Base-by-base conservation (phyloP, 176 grass and related monocot species). In the Musa beccarii region DNA sequence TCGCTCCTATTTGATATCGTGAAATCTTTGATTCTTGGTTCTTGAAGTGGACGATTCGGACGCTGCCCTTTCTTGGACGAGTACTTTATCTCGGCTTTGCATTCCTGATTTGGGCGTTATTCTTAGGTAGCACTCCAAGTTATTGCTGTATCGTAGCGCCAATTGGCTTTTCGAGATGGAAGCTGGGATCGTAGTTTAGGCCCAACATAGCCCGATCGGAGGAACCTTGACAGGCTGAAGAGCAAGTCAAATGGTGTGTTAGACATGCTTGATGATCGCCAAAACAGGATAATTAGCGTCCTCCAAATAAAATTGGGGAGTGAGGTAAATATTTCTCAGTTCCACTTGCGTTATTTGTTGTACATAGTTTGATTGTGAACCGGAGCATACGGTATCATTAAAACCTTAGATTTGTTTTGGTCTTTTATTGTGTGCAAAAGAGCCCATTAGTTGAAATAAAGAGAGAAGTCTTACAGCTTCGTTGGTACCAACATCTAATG, bases 261-360 rank as follows among this genome's bases (percentile, higher is more conserved):
- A 5, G 34, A 43, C 4, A 43, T 43, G 3, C 3, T 43, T 43
- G 34, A 43, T 43, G 34, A 43, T 43, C 4, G 34, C 34, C 34
- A 43, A 43, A 43, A 43, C 34, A 43, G 34, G 34, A 43, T 43
- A 43, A 43, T 43, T 6, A 43, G 34, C 34, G 34, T 43, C 34
- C 34, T 43, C 34, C 34, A 43, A 43, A 43, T 43, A 43, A 91
- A 99, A 79, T 92, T 95, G 91, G 96, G 96, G 8, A 91, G 94
- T 54, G 96, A 99, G 88, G 94, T 93, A 74, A 73, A 11, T 69
- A 19, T 59, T 59, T 28, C 50, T 72, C 14, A 1, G 53, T 62
- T 53, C 53, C 34, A 10, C 51, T 82, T 54, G 24, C 24, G 23
- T 25, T 66, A 11, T 66, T 29, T 66, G 12, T 12, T 66, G 2